Evolutionary conservation across 106 monocot genomes (phyloP).

Genomic region (Vanilla planifolia): DNA sequence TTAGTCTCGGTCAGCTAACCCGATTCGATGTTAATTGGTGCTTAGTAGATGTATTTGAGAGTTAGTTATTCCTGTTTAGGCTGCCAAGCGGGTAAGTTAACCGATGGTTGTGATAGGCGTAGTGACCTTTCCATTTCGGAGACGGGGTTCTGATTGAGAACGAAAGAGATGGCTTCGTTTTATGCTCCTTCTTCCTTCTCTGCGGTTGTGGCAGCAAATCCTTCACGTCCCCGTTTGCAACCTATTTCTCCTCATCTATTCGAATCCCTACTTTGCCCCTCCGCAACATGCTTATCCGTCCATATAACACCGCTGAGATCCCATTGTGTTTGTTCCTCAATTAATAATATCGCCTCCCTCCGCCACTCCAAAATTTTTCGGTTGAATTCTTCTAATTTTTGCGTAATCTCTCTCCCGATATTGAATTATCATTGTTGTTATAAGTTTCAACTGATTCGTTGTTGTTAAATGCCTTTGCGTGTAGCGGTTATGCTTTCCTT

Average conservation of each 20-base stretch:
- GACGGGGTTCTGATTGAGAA: too few relatives aligned
- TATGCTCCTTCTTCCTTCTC: neutral
- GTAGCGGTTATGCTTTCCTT: too few relatives aligned
- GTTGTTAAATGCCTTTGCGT: neutral
- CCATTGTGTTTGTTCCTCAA: neutral
- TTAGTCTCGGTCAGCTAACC: too few relatives aligned
- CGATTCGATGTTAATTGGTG: too few relatives aligned
- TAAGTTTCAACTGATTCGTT: neutral
- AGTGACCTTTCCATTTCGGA: too few relatives aligned
- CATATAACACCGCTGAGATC: too few relatives aligned
- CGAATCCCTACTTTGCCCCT: neutral
- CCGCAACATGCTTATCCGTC: neutral
- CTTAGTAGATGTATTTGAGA: too few relatives aligned
- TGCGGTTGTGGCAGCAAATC: constrained; percentile 1
- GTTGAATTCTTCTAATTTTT: neutral
- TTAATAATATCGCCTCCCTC: neutral
- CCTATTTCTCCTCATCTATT: neutral
- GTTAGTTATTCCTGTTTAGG: too few relatives aligned
- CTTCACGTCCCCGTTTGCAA: neutral
- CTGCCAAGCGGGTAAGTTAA: too few relatives aligned
- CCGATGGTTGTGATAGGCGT: too few relatives aligned
- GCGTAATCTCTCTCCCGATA: constrained; percentile 2
- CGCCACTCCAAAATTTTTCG: neutral
- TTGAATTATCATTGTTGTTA: neutral
- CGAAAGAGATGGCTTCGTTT: constrained; percentile 1